Base-by-base conservation (phyloP, 1,139 yeast genomes). In the Yamadazyma membranifaciens region DNA sequence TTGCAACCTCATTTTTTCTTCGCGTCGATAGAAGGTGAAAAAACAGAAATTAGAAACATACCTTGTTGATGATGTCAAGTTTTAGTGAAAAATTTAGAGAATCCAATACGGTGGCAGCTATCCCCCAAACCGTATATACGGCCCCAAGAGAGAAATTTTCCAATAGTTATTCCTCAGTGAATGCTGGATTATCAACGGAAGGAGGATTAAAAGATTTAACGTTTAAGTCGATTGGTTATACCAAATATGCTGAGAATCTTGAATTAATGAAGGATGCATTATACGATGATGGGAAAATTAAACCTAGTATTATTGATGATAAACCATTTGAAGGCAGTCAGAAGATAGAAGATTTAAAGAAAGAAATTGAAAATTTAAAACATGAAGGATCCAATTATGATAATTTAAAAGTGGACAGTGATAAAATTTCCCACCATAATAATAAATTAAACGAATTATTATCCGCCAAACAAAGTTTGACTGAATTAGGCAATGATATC, bases 121-220 rank as follows among this genome's bases (percentile, higher is more conserved):
- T 44, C 1, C 44, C 46, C 0, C 46, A 41, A n/a, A 45, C 56
- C 3, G 25, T 33, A 14, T 68, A 69, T 46, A 66, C 63, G 31
- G 56, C 59, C 13, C 60, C 73, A 4, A 55, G 57, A 16, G 71
- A 67, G 16, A 53, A 66, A 1, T 58, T 69, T 34, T 52, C 56
- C 33, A 63, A 67, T 37, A 65, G 60, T 37, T 74, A 73, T 10
- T 68, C 73, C 2, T 67, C 75, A 0, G 63, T 72, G 1, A 57
- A 69, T 35, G 68, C 67, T 41, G 78, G 77, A 2, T 56, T 67
- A n/a, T 69, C 76, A 0, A 58, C 57, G 12, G 73, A 71, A 48
- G 73, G 73, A 9, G 77, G 77, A n/a, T 56, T 72, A 27, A 62
- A 61, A 33, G 67, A 75, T 3, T 57, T 72, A 41, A 69, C 77